A percentile compares a stretch with the other conserved stretches of the same genome.
Evolutionary conservation across 2,329 filamentous ascomycete species (phyloP).

Genomic region (Stachybotrys elegans): DNA sequence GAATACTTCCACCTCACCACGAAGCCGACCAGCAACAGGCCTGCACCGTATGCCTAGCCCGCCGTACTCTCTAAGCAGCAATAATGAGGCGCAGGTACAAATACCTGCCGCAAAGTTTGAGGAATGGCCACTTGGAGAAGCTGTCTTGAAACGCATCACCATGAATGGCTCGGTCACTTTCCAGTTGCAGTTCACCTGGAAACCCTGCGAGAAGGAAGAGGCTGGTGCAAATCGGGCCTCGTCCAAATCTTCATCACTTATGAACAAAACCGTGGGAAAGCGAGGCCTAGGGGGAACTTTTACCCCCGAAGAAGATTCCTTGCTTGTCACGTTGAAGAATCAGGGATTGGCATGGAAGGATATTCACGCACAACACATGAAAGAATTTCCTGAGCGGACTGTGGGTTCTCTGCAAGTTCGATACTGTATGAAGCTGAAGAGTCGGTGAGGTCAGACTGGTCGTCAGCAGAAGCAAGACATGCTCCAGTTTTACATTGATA

Average conservation of each 20-base stretch:
- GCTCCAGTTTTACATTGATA: too few species aligned
- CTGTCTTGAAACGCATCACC: background rate
- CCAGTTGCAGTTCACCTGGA: background rate
- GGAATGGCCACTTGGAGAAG: background rate
- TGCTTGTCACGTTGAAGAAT: background rate
- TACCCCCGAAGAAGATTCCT: background rate
- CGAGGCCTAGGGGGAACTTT: background rate
- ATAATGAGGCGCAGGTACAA: background rate
- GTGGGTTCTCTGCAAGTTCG: background rate
- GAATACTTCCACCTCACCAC: too few species aligned
- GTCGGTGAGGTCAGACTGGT: background rate
- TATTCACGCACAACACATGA: background rate
- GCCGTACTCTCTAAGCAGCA: too few species aligned
- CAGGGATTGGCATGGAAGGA: background rate
- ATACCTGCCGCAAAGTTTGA: background rate
- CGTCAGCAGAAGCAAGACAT: background rate
- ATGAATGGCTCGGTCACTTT: background rate
- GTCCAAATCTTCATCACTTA: background rate
- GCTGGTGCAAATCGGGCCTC: background rate
- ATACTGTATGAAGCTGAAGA: background rate
- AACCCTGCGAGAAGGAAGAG: background rate
- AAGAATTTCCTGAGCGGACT: background rate
- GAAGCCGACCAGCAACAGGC: too few species aligned
- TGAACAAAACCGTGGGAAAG: background rate
- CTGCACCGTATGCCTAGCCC: too few species aligned